A percentile compares a stretch with the other conserved stretches of the same genome.
Conservation (phyloP, 257 asterid species). For the Salvia hispanica region DNA sequence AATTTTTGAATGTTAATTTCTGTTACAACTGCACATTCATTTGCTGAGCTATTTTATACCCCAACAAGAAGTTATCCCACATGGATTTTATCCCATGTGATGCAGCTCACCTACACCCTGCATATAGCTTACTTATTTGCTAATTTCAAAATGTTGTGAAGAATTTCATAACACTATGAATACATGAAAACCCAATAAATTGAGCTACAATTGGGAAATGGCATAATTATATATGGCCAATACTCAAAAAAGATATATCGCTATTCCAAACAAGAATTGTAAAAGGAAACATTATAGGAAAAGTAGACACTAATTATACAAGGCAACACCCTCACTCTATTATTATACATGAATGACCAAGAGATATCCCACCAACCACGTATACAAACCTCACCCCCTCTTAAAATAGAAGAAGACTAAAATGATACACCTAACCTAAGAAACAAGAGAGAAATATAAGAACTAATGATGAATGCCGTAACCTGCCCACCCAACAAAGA, state of each 20-base stretch:
- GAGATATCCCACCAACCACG: slow-evolving; percentile 44
- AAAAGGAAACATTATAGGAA: slow-evolving; percentile 37
- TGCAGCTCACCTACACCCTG: too few species aligned
- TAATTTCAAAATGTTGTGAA: too few species aligned
- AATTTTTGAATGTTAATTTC: too few species aligned
- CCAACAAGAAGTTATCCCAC: too few species aligned
- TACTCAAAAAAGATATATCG: not conserved
- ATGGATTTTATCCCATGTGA: too few species aligned
- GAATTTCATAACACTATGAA: not conserved
- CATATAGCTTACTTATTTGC: too few species aligned
- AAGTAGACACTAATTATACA: slow-evolving; percentile 42
- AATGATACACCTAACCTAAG: slow-evolving; percentile 52
- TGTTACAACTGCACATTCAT: too few species aligned
- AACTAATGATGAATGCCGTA: slow-evolving; percentile 36
- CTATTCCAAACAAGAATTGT: slow-evolving; percentile 6
- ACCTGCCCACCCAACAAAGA: slow-evolving; percentile 39
- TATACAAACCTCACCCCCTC: slow-evolving; percentile 35
- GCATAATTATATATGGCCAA: not conserved
- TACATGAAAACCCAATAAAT: not conserved
- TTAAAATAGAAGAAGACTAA: slow-evolving; percentile 37
- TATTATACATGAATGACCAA: slow-evolving; percentile 49
- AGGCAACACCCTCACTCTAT: slow-evolving; percentile 40
- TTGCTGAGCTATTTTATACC: too few species aligned
- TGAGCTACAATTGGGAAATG: not conserved
- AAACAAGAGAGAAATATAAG: slow-evolving; percentile 17